Evolutionary conservation across 306 rosid genomes (phyloP).

Genomic region (Rubus idaeus): DNA sequence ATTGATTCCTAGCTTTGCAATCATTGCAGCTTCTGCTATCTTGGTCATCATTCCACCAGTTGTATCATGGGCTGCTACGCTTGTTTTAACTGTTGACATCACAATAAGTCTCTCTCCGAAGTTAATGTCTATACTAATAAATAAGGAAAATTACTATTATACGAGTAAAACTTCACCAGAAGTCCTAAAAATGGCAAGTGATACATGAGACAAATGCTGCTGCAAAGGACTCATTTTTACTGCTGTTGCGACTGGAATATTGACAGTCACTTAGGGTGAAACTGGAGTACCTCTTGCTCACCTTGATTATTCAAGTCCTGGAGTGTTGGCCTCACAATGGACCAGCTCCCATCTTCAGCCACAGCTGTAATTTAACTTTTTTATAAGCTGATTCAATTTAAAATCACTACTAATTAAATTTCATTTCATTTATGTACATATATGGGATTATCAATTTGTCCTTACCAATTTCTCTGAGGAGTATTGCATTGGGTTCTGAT

Average conservation of each 20-base stretch:
- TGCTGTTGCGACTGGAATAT: neutral
- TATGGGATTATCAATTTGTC: conserved; percentile 3
- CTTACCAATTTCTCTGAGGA: conserved; percentile 80
- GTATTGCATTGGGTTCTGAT: conserved; percentile 62
- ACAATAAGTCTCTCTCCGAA: neutral
- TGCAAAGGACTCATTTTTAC: neutral
- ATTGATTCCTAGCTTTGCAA: conserved; percentile 84
- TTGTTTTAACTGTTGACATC: conserved; percentile 49
- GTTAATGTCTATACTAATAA: neutral
- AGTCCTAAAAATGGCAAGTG: neutral
- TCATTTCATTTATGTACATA: neutral
- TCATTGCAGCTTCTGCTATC: conserved; percentile 83
- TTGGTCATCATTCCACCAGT: conserved; percentile 90
- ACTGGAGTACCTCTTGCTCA: conserved; percentile 14
- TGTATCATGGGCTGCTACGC: conserved; percentile 80
- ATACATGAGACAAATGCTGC: neutral
- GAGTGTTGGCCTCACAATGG: conserved; percentile 64
- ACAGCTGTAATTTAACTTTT: conserved; percentile 51
- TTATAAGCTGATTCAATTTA: neutral
- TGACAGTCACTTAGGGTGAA: neutral
- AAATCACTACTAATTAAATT: neutral
- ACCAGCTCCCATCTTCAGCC: conserved; percentile 73
- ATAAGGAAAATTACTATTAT: neutral
- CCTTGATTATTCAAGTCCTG: conserved; percentile 47
- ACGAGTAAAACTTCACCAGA: neutral